Percentiles rank a stretch among this genome's conserved stretches.
Evolutionary conservation across 768 basidiomycete genomes (phyloP).

Genomic region (Pholiota molesta): DNA sequence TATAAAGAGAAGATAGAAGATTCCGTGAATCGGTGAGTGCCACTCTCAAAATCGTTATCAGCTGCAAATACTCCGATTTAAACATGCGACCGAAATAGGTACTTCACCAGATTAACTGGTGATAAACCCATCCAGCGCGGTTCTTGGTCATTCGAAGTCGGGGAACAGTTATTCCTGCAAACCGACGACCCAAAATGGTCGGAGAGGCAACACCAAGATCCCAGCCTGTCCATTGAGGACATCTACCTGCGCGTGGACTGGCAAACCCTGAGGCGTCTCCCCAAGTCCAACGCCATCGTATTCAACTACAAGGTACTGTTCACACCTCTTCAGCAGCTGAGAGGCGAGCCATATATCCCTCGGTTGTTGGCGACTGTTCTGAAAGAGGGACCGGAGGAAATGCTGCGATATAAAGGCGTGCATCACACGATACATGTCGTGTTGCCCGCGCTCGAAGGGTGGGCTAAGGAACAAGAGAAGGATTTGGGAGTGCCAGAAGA

Average conservation of each 20-base stretch:
- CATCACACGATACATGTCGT: conserved; percentile 44
- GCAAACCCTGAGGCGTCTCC: conserved; percentile 55
- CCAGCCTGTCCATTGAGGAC: conserved; percentile 39
- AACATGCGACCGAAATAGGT: conserved; percentile 32
- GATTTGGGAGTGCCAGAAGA: conserved; percentile 46
- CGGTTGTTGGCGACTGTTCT: conserved; percentile 46
- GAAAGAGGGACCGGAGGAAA: conserved; percentile 37
- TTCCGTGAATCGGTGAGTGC: conserved; percentile 54
- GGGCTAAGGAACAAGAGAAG: conserved; percentile 53
- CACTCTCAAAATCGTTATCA: not conserved
- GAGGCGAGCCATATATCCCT: conserved; percentile 51
- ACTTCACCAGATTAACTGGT: conserved; percentile 48
- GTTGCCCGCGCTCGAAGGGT: conserved; percentile 46
- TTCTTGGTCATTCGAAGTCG: conserved; percentile 55
- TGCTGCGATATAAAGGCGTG: conserved; percentile 49
- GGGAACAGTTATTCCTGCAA: conserved; percentile 49
- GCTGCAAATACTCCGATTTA: not conserved
- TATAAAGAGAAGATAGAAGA: conserved; percentile 51
- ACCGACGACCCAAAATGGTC: conserved; percentile 39
- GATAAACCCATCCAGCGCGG: conserved; percentile 55
- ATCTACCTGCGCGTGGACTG: conserved; percentile 55
- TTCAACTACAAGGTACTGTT: conserved; percentile 61
- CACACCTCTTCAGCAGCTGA: conserved; percentile 46
- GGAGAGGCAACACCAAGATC: conserved; percentile 33
- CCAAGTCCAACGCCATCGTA: conserved; percentile 47